Percentiles rank a stretch among this genome's conserved stretches.
Conservation (phyloP, 2,329 filamentous ascomycete genomes). For the Phyllachora maydis region DNA sequence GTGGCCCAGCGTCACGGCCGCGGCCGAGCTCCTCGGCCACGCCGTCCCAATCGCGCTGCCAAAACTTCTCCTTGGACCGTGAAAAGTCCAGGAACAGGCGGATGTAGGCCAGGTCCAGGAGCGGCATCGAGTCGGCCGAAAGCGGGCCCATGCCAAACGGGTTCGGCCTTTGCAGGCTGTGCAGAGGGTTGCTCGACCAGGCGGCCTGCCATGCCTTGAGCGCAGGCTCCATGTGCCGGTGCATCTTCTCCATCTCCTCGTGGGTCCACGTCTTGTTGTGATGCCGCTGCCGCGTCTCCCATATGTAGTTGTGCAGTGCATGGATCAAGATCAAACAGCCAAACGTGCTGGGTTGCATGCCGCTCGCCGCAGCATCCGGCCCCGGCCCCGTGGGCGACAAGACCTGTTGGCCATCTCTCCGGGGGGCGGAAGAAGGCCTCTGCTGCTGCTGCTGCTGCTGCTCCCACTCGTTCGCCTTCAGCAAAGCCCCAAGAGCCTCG, state of each 20-base stretch:
- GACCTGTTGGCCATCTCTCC: too few species aligned
- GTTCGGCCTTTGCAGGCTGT: slow-evolving; percentile 69
- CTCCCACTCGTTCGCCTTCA: slow-evolving; percentile 52
- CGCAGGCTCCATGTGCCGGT: slow-evolving; percentile 82
- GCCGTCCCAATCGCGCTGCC: slow-evolving; percentile 81
- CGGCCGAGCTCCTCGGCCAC: slow-evolving; percentile 74
- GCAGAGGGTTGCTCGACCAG: slow-evolving; percentile 72
- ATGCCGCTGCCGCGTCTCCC: slow-evolving; percentile 86
- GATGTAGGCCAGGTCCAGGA: slow-evolving; percentile 82
- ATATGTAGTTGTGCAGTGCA: slow-evolving; percentile 92
- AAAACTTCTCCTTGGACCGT: slow-evolving; percentile 79
- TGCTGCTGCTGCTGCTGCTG: slow-evolving; percentile 25
- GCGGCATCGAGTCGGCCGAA: slow-evolving; percentile 74
- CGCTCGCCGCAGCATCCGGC: slow-evolving; percentile 32
- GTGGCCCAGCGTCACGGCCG: slow-evolving; percentile 55
- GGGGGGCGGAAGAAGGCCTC: too few species aligned
- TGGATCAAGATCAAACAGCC: slow-evolving; percentile 85
- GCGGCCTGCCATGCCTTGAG: slow-evolving; percentile 86
- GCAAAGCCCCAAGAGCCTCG: slow-evolving; percentile 56
- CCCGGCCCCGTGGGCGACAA: slow-evolving; percentile 24
- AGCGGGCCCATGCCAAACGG: slow-evolving; percentile 65
- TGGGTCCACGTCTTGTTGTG: slow-evolving; percentile 77
- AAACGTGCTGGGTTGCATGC: slow-evolving; percentile 71
- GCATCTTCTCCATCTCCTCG: slow-evolving; percentile 89
- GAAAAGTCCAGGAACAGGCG: slow-evolving; percentile 86